Base-by-base conservation (phyloP, 768 basidiomycete genomes). In the Lactifluus rugatus region DNA sequence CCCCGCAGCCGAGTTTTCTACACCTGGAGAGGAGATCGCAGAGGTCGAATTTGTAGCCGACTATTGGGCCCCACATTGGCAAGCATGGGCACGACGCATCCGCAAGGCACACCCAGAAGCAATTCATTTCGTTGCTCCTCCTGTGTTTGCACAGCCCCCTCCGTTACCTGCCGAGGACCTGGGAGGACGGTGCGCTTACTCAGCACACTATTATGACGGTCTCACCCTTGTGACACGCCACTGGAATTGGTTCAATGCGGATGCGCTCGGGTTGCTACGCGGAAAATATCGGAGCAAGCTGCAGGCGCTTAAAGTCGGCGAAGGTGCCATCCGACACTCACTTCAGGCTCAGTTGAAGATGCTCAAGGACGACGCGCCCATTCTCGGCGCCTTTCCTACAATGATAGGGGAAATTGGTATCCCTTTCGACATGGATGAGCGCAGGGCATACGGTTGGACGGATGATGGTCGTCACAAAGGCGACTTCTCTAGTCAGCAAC, bases 361-460 rank as follows among this genome's bases (percentile, higher is more conserved):
- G 50, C 73, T 97, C 46, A 84, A 88, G 65, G 76, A 73, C 21
- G 94, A 99, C 64, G 81, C 84, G 0, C 70, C 72, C 31, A 82
- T 84, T 48, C 75, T 89, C 6, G 81, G 83, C 1, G 58, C 73
- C 17, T 96, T 87, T 66, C 95, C 95, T 1, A 94, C 89, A 0
- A 76, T 98, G 62, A 88, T 99, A 36, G 94, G 95, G 11, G 95
- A 99, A 74, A 95, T 97, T 51, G 95, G 95, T 14, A 89, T 84
- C 2, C 95, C 95, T 2, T 92, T 86, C 67, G 94, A 99, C 69
- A 86, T 99, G 87, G 95, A 99, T 67, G 73, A 73, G 54, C 92
- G 90, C 70, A 76, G 79, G 47, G 78, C 90, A 14, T 99, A 99
- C 71, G 89, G 90, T 32, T 89, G 79, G 70, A 83, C 76, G 63